These are phyloP conservation scores for Rhodotorula sp. DNA, from an alignment of 1,284 basidiomycete species.

Conservation along the genomic window DNA sequence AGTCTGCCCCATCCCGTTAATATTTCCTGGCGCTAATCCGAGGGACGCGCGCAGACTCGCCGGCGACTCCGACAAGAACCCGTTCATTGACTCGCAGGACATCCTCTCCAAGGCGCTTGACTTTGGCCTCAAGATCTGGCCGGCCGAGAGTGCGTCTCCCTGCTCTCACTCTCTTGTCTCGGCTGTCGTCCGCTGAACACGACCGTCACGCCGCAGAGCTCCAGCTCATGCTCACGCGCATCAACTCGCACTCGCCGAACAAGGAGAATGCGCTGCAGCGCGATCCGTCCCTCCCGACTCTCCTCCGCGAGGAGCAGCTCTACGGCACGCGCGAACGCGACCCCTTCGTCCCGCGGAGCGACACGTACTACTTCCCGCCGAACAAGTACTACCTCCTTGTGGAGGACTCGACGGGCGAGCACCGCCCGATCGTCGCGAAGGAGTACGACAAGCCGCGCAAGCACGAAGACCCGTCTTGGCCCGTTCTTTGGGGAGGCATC, in stretches of 20 bases:
- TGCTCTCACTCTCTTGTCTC: slow-evolving; percentile 20
- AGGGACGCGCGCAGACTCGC: background rate
- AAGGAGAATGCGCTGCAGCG: slow-evolving; percentile 43
- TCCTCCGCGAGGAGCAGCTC: slow-evolving; percentile 83
- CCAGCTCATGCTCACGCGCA: slow-evolving; percentile 49
- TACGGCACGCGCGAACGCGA: slow-evolving; percentile 88
- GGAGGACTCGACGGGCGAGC: slow-evolving; percentile 81
- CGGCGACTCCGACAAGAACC: slow-evolving; percentile 50
- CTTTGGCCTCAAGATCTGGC: slow-evolving; percentile 89
- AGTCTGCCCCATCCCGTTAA: background rate
- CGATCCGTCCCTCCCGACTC: slow-evolving; percentile 50
- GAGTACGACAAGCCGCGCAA: slow-evolving; percentile 55
- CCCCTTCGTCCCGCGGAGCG: slow-evolving; percentile 78
- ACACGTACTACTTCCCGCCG: slow-evolving; percentile 85
- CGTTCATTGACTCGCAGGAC: slow-evolving; percentile 55
- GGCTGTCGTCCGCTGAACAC: slow-evolving; percentile 47
- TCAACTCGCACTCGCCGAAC: slow-evolving; percentile 40
- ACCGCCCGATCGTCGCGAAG: slow-evolving; percentile 59
- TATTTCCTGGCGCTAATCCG: too few relatives aligned
- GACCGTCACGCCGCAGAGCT: slow-evolving; percentile 47
- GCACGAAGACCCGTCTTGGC: slow-evolving; percentile 56
- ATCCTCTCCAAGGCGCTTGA: slow-evolving; percentile 73
- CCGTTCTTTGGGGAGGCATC: slow-evolving; percentile 54
- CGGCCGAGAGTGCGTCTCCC: slow-evolving; percentile 65
- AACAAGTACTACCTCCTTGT: slow-evolving; percentile 80